Conservation (phyloP, 306 rosid species). For the Astragalus membranaceus region DNA sequence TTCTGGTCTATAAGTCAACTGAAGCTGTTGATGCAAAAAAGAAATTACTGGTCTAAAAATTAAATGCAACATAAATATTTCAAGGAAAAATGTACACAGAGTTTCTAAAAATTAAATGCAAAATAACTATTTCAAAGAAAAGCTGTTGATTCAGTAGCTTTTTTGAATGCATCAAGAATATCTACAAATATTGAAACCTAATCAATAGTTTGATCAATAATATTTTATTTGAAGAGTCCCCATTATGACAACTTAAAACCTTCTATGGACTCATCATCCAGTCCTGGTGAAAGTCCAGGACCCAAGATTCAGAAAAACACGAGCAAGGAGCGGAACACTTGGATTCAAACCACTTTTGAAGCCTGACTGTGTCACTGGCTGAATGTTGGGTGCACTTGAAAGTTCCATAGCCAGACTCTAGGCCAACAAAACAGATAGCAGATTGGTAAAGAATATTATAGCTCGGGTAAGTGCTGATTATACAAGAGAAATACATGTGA, state of each 20-base stretch:
- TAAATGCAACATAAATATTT: background rate
- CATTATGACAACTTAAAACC: constrained; percentile 39
- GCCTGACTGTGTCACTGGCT: constrained; percentile 42
- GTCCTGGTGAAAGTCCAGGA: constrained; percentile 74
- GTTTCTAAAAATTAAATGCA: no score
- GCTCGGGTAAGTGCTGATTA: background rate
- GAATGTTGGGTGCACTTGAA: constrained; percentile 48
- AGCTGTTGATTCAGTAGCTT: constrained; percentile 77
- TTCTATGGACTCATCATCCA: constrained; percentile 80
- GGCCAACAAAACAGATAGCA: constrained; percentile 19
- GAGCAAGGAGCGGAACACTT: constrained; percentile 82
- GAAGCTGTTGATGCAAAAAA: constrained; percentile 39
- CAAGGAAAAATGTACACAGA: constrained; percentile 5
- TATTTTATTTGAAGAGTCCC: background rate
- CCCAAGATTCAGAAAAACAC: constrained; percentile 72
- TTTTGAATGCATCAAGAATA: constrained; percentile 63
- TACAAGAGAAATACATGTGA: constrained; percentile 4
- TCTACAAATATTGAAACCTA: constrained; percentile 43
- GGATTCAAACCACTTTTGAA: constrained; percentile 47
- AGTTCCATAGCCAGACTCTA: constrained; percentile 80
- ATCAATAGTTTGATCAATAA: constrained; percentile 14
- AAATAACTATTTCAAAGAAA: no score
- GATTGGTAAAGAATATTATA: constrained; percentile 11
- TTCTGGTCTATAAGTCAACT: no score
- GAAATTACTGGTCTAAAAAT: constrained; percentile 2